Evolutionary conservation across 2,329 filamentous ascomycete genomes (phyloP).

Genomic region (Lojkania enalia): DNA sequence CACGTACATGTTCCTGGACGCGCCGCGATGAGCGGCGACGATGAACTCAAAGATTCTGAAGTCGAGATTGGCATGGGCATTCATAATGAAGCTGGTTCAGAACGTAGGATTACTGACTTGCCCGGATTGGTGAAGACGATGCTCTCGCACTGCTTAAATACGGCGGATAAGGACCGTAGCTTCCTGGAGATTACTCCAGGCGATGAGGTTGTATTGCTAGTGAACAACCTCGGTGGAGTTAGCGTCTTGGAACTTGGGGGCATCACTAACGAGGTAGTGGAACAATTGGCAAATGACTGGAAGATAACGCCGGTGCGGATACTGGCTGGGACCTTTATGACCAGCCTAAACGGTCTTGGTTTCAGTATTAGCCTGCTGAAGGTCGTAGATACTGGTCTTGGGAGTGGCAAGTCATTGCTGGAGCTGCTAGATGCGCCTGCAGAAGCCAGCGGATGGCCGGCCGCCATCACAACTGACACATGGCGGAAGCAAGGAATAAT

Average conservation of each 20-base stretch:
- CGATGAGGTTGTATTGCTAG: constrained; percentile 67
- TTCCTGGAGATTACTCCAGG: constrained; percentile 65
- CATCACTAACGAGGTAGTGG: constrained; percentile 68
- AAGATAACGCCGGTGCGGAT: constrained; percentile 64
- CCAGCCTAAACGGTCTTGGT: constrained; percentile 70
- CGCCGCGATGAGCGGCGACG: constrained; percentile 55
- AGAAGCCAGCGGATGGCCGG: constrained; percentile 69
- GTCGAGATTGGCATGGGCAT: constrained; percentile 75
- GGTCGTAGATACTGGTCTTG: constrained; percentile 62
- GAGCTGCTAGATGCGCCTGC: constrained; percentile 69
- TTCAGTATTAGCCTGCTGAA: constrained; percentile 71
- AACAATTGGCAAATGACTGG: constrained; percentile 62
- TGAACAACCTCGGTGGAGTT: constrained; percentile 78
- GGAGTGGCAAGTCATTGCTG: constrained; percentile 63
- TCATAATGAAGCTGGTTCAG: constrained; percentile 65
- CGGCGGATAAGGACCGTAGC: constrained; percentile 67
- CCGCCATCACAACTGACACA: constrained; percentile 60
- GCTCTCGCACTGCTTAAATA: constrained; percentile 66
- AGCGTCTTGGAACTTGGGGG: constrained; percentile 72
- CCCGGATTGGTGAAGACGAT: constrained; percentile 58
- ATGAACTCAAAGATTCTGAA: constrained; percentile 63
- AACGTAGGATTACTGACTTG: constrained; percentile 48
- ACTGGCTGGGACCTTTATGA: constrained; percentile 70
- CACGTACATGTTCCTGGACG: constrained; percentile 94
- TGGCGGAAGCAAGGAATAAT: constrained; percentile 57